Evolutionary conservation across 768 basidiomycete genomes (phyloP).

Genomic region (Mycena epipterygia): DNA sequence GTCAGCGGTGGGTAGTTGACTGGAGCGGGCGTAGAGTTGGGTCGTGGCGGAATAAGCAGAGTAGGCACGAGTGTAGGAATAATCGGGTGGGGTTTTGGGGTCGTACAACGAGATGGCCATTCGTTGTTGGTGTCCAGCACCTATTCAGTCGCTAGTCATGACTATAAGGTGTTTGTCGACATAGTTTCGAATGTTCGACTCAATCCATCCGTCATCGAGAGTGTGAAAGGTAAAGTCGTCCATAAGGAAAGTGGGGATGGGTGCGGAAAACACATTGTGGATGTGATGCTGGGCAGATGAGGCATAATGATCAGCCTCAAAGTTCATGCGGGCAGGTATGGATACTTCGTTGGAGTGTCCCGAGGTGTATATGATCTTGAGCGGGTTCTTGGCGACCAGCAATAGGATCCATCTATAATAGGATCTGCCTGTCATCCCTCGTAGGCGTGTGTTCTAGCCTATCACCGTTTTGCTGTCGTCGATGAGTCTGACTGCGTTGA

Average conservation of each 20-base stretch:
- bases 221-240: constrained; percentile 16
- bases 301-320: constrained; percentile 20
- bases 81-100: constrained; percentile 25
- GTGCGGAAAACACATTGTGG: neutral
- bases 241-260: constrained; percentile 31
- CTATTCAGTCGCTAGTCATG: neutral
- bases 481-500: constrained; percentile 40
- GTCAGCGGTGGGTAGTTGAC: constrained; percentile 38
- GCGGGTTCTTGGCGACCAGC: neutral
- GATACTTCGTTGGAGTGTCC: constrained; percentile 15
- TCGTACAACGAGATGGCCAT: neutral
- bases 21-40: constrained; percentile 39
- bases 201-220: constrained; percentile 1
- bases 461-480: constrained; percentile 30
- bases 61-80: constrained; percentile 32
- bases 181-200: constrained; percentile 8
- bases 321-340: neutral
- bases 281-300: neutral
- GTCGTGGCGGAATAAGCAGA: constrained; percentile 39
- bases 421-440: constrained; percentile 38
- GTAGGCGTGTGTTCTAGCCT: constrained; percentile 7
- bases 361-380: neutral
- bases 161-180: neutral
- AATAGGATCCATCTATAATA: constrained; percentile 42
- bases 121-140: neutral